Conservation (phyloP, 345 rosid genomes). For the Eucalyptus regnans region DNA sequence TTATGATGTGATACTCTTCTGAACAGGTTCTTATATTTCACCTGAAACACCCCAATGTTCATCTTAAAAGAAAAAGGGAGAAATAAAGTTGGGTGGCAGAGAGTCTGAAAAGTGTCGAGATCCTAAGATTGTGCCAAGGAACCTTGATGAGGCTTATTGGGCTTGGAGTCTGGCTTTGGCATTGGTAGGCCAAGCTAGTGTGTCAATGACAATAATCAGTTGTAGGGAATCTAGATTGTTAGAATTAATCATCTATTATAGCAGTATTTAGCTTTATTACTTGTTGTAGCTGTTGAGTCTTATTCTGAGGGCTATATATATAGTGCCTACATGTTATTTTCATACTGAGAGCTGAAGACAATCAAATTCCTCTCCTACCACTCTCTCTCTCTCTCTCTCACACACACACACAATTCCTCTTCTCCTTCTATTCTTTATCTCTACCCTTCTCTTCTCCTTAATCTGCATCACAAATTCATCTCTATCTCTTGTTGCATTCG, state of each 20-base stretch:
- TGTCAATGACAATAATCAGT: neutral
- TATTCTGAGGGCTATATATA: neutral
- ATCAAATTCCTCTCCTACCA: neutral
- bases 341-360: neutral
- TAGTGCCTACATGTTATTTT: neutral
- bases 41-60: neutral
- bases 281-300: neutral
- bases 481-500: neutral
- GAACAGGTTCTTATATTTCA: neutral
- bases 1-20: neutral
- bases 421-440: neutral
- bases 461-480: neutral
- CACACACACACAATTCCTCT: neutral
- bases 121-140: neutral
- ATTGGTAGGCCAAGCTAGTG: neutral
- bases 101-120: neutral
- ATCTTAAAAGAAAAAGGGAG: neutral
- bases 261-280: neutral
- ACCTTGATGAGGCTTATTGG: neutral
- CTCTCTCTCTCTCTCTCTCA: neutral
- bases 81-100: neutral
- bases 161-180: neutral
- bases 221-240: neutral
- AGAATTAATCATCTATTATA: neutral
- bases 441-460: neutral